Base-by-base conservation (phyloP, 2,329 filamentous ascomycete species). In the Drechslerella dactyloides region DNA sequence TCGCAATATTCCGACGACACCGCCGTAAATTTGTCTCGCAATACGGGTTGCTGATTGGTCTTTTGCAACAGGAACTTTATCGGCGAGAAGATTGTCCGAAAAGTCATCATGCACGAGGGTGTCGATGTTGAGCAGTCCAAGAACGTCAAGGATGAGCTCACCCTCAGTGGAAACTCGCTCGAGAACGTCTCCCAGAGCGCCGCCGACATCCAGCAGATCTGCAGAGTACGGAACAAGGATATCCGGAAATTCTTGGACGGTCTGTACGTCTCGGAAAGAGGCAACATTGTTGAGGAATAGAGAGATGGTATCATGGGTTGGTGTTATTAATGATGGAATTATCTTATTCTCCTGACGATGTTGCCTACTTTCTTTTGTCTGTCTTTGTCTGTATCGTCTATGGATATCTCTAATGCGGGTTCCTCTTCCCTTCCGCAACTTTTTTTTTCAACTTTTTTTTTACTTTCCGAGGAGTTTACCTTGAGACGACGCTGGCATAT, bases 241-340 rank as follows among this genome's bases (percentile, higher is more conserved):
- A 99, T 99, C 86, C 92, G 96, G 86, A 97, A 97, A 91, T 99
- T 99, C 90, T 89, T 99, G 87, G 96, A 99, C 85, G 94, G 94
- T 89, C 87, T 99, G 83, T 99, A 99, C 87, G 94, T 99, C 81
- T 97, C 93, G 81, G 94, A 99, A 90, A 90, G 91, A 86, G 90
- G 90, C 84, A 96, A 97, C 89, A 89, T 99, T 80, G 85, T 86
- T 78, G 89, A 91, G 80, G 88, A 85, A 76, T 82, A 81, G 17
- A 81, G 63, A 35, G 30, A 17, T 30, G 13, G 15, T 51, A 19
- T 15, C 21, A 44, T 35, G 68, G 68, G 37, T 40, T 65, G 53
- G 59, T 58, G 63, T 54, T 63, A 40, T 61, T 62, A 50, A 60
- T 65, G 51, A 72, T 44, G 55, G 50, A n/a, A 46, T 58, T 64